These are phyloP conservation scores for Aspergillus ochraceoroseus DNA, from an alignment of 2,329 filamentous ascomycete species.

Conservation along the genomic window DNA sequence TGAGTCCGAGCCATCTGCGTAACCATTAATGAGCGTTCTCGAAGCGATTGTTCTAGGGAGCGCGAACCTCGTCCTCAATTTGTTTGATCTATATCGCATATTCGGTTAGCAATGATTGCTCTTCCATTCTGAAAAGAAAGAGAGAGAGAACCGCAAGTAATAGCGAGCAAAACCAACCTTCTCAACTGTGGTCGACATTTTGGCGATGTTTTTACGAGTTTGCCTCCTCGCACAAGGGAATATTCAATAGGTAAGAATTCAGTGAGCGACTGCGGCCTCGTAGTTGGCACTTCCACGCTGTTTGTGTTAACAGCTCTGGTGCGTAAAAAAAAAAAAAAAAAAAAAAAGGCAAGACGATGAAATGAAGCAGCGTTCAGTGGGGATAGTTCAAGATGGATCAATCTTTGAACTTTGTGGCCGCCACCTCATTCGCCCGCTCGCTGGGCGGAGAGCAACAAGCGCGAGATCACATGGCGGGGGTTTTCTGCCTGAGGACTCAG, in stretches of 20 bases:
- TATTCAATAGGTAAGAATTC: constrained; percentile 10
- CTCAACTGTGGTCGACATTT: constrained; percentile 94
- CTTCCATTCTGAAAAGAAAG: too few species aligned
- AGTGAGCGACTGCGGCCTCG: too few species aligned
- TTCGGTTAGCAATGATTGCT: constrained; percentile 32
- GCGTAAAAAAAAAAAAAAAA: too few species aligned
- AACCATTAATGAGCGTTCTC: constrained; percentile 14
- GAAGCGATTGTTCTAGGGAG: constrained; percentile 3
- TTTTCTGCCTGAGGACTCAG: constrained; percentile 19
- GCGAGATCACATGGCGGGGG: constrained; percentile 23
- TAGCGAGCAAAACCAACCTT: constrained; percentile 74
- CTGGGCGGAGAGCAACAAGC: constrained; percentile 15
- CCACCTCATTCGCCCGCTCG: constrained; percentile 29
- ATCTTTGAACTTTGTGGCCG: constrained; percentile 30
- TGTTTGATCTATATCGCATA: constrained; percentile 73
- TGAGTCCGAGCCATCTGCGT: constrained; percentile 86
- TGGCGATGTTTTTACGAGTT: constrained; percentile 40
- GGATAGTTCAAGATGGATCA: constrained; percentile 10
- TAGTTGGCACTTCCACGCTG: too few species aligned
- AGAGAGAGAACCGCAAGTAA: too few species aligned
- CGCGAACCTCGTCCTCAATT: constrained; percentile 83
- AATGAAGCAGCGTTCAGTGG: constrained; percentile 12
- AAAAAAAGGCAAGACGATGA: constrained; percentile 9
- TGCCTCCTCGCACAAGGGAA: constrained; percentile 18
- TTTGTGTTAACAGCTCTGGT: too few species aligned